These are phyloP conservation scores for Chenopodium suecicum DNA, from an alignment of 148 eudicot genomes.

Conservation along the genomic window DNA sequence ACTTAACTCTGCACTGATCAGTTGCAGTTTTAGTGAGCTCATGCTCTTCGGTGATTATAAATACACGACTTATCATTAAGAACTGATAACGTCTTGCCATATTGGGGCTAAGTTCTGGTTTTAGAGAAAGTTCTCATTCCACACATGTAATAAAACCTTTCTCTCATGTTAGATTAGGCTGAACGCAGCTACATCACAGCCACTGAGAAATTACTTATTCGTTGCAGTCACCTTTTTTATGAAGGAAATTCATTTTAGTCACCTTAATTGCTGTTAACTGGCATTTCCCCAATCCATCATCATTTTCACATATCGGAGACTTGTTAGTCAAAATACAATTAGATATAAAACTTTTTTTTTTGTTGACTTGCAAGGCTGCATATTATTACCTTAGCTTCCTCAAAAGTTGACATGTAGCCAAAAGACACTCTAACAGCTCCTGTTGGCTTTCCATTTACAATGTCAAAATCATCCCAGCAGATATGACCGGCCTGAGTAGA, in stretches of 20 bases:
- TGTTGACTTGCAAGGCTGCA: not conserved
- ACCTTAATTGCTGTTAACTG: not conserved
- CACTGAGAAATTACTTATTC: not conserved
- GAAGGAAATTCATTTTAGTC: not conserved
- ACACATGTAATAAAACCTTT: not conserved
- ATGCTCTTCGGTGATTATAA: not conserved
- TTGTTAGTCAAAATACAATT: not conserved
- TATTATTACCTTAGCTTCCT: conserved; percentile 74
- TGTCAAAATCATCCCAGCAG: conserved; percentile 95
- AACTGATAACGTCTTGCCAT: not conserved
- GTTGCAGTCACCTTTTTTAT: not conserved
- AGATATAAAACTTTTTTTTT: not conserved
- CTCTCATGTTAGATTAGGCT: not conserved
- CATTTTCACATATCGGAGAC: not conserved
- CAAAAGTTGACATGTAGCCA: conserved; percentile 97
- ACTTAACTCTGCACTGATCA: not conserved
- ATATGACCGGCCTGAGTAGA: conserved; percentile 76
- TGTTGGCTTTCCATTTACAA: conserved; percentile 89
- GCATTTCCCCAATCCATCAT: not conserved
- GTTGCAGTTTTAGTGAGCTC: not conserved
- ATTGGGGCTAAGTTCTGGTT: not conserved
- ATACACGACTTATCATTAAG: not conserved
- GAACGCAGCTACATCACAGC: not conserved
- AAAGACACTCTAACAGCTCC: conserved; percentile 96
- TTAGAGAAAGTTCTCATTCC: not conserved